phyloP scores from a whole-genome alignment of 23 red algal species.

The Gracilaria domingensis region DNA sequence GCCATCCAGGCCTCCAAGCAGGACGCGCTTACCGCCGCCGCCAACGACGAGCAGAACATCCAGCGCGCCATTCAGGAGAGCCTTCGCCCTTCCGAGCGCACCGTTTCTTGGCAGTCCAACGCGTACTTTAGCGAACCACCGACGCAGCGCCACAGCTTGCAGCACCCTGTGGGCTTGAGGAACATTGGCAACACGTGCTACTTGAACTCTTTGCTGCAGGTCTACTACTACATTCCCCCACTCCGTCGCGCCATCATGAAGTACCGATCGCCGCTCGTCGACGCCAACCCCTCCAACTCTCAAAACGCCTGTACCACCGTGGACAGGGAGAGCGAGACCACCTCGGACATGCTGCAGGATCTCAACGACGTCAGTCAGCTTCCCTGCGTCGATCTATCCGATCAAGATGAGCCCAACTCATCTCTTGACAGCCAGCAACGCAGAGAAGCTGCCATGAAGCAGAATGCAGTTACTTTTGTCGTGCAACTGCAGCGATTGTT shows the following conservation, averaged over 20 bases:
- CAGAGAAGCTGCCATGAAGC: conserved; percentile 1
- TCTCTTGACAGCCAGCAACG: neutral
- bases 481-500: conserved; percentile 93
- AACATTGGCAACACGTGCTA: conserved; percentile 99
- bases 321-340: conserved; percentile 40
- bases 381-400: neutral
- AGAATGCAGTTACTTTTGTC: conserved; percentile 80
- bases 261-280: conserved; percentile 39
- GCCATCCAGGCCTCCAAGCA: conserved; percentile 49
- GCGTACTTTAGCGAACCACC: neutral
- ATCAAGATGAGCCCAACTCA: neutral
- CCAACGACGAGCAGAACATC: conserved; percentile 42
- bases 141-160: conserved; percentile 9
- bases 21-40: neutral
- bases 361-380: neutral
- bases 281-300: neutral
- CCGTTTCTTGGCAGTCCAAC: conserved; percentile 32
- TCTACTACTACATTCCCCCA: conserved; percentile 88
- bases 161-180: conserved; percentile 79
- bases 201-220: conserved; percentile 94
- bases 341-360: conserved; percentile 21
- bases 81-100: conserved; percentile 7
- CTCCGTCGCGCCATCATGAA: conserved; percentile 83
- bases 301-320: neutral
- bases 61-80: conserved; percentile 69